Evolutionary conservation across 768 basidiomycete species (phyloP), one percentile per base, ranked within the genome.

Genomic region (Tulasnella sp.): DNA sequence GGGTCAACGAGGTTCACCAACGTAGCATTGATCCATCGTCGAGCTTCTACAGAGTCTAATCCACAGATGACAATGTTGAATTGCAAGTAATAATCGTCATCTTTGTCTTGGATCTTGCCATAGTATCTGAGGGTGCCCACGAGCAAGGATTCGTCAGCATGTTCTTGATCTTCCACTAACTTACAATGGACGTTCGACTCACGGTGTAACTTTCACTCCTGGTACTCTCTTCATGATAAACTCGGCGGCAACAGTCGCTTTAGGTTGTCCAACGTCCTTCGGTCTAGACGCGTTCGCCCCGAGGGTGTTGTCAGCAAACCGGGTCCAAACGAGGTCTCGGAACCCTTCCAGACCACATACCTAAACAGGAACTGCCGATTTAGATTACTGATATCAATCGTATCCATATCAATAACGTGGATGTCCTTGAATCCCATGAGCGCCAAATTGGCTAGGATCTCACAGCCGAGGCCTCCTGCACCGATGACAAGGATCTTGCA

Each of bases 391-490:
- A 99, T 93, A 84, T 99, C 97, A 82, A 99, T 99, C 19, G 97
- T 98, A 86, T 99, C 97, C 96, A 99, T 99, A 86, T 99, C 97
- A 82, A 99, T 99, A 78, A 99, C 96, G 86, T 98, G 95, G 79
- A 99, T 97, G 81, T 99, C 93, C 83, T 92, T 93, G 90, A 99
- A 99, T 34, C 97, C 97, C 67, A 94, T 92, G 79, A 99, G 84
- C 31, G 97, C 97, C 71, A 99, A 88, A 83, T 99, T 97, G 77
- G 96, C 93, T 54, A 99, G 87, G 79, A 99, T 99, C 86, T 99
- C 97, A 83, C 86, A 99, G 14, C 97, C 97, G 54, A 99, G 86
- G 75, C 97, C 97, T 40, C 97, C 97, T 37, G 97, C 97, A 39
- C 97, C 97, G 80, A 99, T 99, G 79, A 99, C 97, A 58, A 99